Evolutionary conservation across 202 grass and related monocot species (phyloP).

Genomic region (Panicum hallii): DNA sequence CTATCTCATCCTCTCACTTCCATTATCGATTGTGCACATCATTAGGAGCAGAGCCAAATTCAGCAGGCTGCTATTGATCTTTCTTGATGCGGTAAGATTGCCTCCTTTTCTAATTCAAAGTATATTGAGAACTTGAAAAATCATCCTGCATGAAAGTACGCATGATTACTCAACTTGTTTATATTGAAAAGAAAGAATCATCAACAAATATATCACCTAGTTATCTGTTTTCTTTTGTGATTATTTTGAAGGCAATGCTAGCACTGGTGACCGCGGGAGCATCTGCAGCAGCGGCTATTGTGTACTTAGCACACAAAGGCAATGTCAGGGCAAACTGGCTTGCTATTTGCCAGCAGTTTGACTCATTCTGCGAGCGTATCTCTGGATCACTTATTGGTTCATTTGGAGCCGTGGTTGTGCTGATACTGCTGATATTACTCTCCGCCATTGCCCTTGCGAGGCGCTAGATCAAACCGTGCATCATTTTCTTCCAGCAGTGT

Average conservation of each 20-base stretch:
- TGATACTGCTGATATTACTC: slow-evolving; percentile 72
- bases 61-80: slow-evolving; percentile 64
- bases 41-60: slow-evolving; percentile 65
- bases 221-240: slow-evolving; percentile 23
- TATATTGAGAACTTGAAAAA: not conserved
- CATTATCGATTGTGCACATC: slow-evolving; percentile 72
- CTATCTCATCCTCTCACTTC: slow-evolving; percentile 73
- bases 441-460: slow-evolving; percentile 58
- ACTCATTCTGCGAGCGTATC: slow-evolving; percentile 71
- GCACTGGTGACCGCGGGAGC: slow-evolving; percentile 64
- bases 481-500: slow-evolving; percentile 18
- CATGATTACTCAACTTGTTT: not conserved
- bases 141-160: slow-evolving; percentile 34
- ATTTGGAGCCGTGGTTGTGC: slow-evolving; percentile 61
- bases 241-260: slow-evolving; percentile 67
- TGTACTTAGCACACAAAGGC: slow-evolving; percentile 79
- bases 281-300: slow-evolving; percentile 68
- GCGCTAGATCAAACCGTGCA: slow-evolving; percentile 40
- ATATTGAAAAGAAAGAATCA: slow-evolving; percentile 11
- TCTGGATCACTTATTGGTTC: slow-evolving; percentile 81
- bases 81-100: slow-evolving; percentile 55
- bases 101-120: not conserved
- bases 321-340: slow-evolving; percentile 80
- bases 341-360: slow-evolving; percentile 84
- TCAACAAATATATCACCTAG: slow-evolving; percentile 1